phyloP scores from a whole-genome alignment of 768 basidiomycete genomes.

The Termitomyces sp. region DNA sequence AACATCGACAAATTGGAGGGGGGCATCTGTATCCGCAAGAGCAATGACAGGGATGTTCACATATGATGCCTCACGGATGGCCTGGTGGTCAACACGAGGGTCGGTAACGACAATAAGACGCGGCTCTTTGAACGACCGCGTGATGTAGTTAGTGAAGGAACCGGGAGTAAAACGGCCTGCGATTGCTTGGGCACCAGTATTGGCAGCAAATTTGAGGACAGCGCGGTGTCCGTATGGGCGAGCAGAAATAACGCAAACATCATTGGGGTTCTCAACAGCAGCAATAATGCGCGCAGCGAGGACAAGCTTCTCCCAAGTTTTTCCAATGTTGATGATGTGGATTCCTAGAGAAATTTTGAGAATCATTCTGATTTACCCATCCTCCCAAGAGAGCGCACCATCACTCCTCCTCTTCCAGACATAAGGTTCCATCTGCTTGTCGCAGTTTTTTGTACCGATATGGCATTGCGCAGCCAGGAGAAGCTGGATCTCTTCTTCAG shows the following conservation, averaged over 20 bases:
- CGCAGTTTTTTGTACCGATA: constrained; percentile 98
- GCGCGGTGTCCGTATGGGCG: constrained; percentile 99
- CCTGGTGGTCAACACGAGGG: constrained; percentile 99
- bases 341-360: constrained; percentile 55
- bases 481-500: constrained; percentile 96
- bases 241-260: constrained; percentile 97
- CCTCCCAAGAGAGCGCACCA: constrained; percentile 50
- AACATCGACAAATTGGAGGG: constrained; percentile 95
- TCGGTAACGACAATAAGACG: constrained; percentile 98
- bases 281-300: constrained; percentile 97
- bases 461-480: constrained; percentile 94
- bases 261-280: constrained; percentile 96
- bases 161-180: constrained; percentile 99
- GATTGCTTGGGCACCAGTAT: constrained; percentile 98
- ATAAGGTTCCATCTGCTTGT: constrained; percentile 98
- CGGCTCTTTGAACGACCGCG: constrained; percentile 99
- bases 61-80: constrained; percentile 99
- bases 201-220: constrained; percentile 96
- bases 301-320: constrained; percentile 99
- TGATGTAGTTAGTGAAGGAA: constrained; percentile 99
- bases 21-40: constrained; percentile 97
- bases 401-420: constrained; percentile 96
- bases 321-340: constrained; percentile 96
- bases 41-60: constrained; percentile 99
- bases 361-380: background rate